Evolutionary conservation across 306 rosid species (phyloP).

Genomic region (Senna siamea): DNA sequence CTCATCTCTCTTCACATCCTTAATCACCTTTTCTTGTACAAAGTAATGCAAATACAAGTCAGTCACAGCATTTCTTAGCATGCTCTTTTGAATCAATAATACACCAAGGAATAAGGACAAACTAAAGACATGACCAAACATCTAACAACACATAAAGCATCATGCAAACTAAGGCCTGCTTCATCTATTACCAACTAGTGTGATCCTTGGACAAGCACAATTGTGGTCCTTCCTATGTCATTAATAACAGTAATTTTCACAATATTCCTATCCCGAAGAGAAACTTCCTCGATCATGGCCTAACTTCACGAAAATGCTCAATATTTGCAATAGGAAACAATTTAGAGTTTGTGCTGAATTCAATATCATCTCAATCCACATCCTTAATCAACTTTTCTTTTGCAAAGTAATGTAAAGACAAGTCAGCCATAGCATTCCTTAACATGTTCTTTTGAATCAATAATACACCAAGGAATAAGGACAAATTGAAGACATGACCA

Average conservation of each 20-base stretch:
- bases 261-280: constrained; percentile 92
- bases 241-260: constrained; percentile 88
- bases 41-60: constrained; percentile 91
- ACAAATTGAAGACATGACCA: too few species aligned
- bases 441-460: constrained; percentile 95
- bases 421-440: constrained; percentile 92
- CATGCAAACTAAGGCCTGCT: constrained; percentile 94
- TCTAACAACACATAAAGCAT: constrained; percentile 95
- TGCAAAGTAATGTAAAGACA: constrained; percentile 90
- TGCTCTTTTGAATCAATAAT: constrained; percentile 98
- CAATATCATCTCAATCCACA: constrained; percentile 95
- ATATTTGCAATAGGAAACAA: constrained; percentile 89
- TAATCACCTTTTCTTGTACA: constrained; percentile 90
- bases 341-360: constrained; percentile 91
- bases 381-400: constrained; percentile 96
- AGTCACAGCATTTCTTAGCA: constrained; percentile 90
- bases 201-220: constrained; percentile 90
- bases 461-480: too few species aligned
- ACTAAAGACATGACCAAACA: constrained; percentile 94
- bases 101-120: too few species aligned
- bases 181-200: constrained; percentile 85
- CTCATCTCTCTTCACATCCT: constrained; percentile 95
- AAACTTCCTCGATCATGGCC: constrained; percentile 89
- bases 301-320: constrained; percentile 90
- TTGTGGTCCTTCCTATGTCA: constrained; percentile 90